Percentiles rank a stretch among this genome's conserved stretches.
Evolutionary conservation across 2,329 filamentous ascomycete species (phyloP).

Genomic region (Fonsecaea erecta): DNA sequence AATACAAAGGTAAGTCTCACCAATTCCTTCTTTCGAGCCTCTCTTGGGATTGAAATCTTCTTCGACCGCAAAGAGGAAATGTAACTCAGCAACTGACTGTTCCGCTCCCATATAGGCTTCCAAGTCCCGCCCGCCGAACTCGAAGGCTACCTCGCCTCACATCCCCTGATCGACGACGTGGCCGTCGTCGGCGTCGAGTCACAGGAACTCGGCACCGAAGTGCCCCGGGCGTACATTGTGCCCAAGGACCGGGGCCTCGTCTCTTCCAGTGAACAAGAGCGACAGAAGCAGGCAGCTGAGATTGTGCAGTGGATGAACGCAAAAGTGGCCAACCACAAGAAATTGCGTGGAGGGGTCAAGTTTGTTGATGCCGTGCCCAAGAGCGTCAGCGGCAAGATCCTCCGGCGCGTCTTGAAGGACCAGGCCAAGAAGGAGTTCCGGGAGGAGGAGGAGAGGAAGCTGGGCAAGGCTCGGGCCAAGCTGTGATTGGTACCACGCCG

Average conservation of each 20-base stretch:
- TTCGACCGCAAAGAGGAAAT: background rate
- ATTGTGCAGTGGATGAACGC: constrained; percentile 43
- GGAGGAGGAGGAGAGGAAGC: constrained; percentile 38
- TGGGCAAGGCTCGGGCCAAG: constrained; percentile 16
- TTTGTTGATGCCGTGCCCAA: constrained; percentile 47
- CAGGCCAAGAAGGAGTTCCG: constrained; percentile 39
- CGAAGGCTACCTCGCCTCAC: constrained; percentile 51
- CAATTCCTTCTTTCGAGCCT: background rate
- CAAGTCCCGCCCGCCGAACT: constrained; percentile 58
- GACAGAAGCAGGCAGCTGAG: constrained; percentile 31
- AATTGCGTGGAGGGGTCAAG: constrained; percentile 44
- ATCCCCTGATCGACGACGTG: constrained; percentile 51
- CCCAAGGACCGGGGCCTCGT: constrained; percentile 38
- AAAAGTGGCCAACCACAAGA: constrained; percentile 44
- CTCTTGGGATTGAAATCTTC: background rate
- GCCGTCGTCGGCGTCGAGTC: constrained; percentile 52
- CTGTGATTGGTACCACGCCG: background rate
- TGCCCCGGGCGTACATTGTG: constrained; percentile 51
- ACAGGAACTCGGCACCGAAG: constrained; percentile 45
- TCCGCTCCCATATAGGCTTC: constrained; percentile 38
- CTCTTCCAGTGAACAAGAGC: constrained; percentile 48
- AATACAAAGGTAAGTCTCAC: constrained; percentile 48
- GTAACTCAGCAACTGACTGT: background rate
- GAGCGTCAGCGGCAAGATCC: constrained; percentile 47
- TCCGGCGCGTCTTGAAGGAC: constrained; percentile 44